These are phyloP conservation scores for Xerophyta viscosa DNA, from an alignment of 106 monocot species.

Conservation along the genomic window DNA sequence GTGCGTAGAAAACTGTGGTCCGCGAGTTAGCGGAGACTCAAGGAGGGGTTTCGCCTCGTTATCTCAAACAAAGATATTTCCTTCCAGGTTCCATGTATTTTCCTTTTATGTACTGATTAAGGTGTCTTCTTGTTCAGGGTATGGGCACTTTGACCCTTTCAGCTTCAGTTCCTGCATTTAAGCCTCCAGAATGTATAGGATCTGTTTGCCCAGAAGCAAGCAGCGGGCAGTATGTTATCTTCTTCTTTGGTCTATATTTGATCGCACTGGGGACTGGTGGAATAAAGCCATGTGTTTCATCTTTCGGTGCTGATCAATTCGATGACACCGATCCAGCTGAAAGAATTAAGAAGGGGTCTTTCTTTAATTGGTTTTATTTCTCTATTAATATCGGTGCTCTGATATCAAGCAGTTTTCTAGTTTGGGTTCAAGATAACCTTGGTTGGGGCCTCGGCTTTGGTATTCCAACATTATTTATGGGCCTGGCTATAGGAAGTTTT, in stretches of 20 bases:
- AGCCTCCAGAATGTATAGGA: slow-evolving; percentile 48
- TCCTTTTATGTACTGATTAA: too few relatives aligned
- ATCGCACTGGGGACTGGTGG: slow-evolving; percentile 89
- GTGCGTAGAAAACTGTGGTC: too few relatives aligned
- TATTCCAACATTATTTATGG: slow-evolving; percentile 96
- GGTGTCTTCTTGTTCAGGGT: too few relatives aligned
- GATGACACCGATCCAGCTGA: slow-evolving; percentile 74
- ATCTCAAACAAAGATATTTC: too few relatives aligned
- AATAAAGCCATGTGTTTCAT: slow-evolving; percentile 92
- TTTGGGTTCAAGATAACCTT: slow-evolving; percentile 86
- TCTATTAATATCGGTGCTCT: slow-evolving; percentile 88
- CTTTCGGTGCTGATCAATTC: slow-evolving; percentile 95
- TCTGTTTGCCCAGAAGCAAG: slow-evolving; percentile 52
- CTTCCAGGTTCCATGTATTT: too few relatives aligned
- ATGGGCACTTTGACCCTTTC: slow-evolving; percentile 75
- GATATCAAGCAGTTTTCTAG: slow-evolving; percentile 75
- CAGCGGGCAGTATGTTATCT: slow-evolving; percentile 39
- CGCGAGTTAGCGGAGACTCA: too few relatives aligned
- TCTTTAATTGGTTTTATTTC: slow-evolving; percentile 97
- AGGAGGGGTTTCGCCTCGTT: too few relatives aligned
- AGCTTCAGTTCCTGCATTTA: slow-evolving; percentile 59
- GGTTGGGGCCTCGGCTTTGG: slow-evolving; percentile 95
- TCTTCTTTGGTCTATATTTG: slow-evolving; percentile 79
- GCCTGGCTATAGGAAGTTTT: slow-evolving; percentile 59
- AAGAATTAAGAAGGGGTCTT: slow-evolving; percentile 73